Percentiles rank a stretch among this genome's conserved stretches.
These are phyloP conservation scores for Lathyrus aphaca DNA, from an alignment of 306 rosid genomes.

Conservation along the genomic window DNA sequence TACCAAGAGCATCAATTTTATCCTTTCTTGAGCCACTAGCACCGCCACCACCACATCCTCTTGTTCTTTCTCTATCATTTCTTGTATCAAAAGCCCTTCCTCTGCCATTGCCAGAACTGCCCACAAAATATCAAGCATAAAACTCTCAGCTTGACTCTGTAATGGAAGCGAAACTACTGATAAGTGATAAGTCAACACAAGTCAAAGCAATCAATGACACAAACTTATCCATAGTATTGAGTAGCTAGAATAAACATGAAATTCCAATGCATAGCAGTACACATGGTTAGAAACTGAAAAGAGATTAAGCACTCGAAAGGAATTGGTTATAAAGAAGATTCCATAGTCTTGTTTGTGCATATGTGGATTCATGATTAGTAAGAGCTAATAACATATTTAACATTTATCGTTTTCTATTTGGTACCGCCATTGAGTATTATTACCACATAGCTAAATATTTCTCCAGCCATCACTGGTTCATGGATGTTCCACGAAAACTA, in stretches of 20 bases:
- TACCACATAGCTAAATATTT: too few species aligned
- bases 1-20: slow-evolving; percentile 89
- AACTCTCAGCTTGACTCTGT: not conserved
- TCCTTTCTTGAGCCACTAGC: slow-evolving; percentile 62
- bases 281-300: not conserved
- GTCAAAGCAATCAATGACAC: slow-evolving; percentile 5
- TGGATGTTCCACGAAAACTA: too few species aligned
- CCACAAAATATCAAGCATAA: slow-evolving; percentile 31
- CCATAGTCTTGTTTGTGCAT: too few species aligned
- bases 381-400: too few species aligned
- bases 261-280: not conserved
- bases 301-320: too few species aligned
- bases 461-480: too few species aligned
- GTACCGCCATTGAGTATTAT: too few species aligned
- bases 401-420: too few species aligned
- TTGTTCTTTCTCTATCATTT: slow-evolving; percentile 53
- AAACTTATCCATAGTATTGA: not conserved
- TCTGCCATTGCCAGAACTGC: slow-evolving; percentile 58
- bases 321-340: too few species aligned
- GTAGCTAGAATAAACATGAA: not conserved
- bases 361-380: too few species aligned
- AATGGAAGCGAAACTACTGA: not conserved
- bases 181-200: not conserved
- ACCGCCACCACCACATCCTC: slow-evolving; percentile 53
- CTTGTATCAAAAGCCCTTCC: slow-evolving; percentile 59